These are phyloP conservation scores for Neovahlkampfia damariscottae DNA, from an alignment of 78 protist genomes.

Conservation along the genomic window DNA sequence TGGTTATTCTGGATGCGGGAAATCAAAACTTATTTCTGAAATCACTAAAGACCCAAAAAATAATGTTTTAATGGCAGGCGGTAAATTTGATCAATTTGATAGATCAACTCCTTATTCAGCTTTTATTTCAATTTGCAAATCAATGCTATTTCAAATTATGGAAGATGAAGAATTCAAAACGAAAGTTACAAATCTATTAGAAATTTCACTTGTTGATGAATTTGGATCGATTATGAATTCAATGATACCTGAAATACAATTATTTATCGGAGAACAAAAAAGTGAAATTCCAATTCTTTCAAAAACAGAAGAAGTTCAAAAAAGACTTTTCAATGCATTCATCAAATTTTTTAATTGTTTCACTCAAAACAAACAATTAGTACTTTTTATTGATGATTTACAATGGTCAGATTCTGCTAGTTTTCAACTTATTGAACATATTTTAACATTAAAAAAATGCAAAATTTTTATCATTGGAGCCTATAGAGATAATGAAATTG, in stretches of 20 bases:
- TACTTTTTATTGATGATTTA: not conserved
- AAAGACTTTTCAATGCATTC: not conserved
- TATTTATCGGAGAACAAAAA: not conserved
- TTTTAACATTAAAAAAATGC: not conserved
- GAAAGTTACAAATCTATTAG: not conserved
- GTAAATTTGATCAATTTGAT: not conserved
- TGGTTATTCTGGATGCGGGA: not conserved
- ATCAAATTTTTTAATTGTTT: not conserved
- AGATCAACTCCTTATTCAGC: not conserved
- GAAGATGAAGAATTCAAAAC: not conserved
- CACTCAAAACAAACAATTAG: not conserved
- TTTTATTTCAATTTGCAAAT: not conserved
- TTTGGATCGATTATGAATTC: not conserved
- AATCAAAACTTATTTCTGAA: not conserved
- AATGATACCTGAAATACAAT: not conserved
- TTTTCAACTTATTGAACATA: not conserved
- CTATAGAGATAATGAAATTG: not conserved
- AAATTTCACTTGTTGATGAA: not conserved
- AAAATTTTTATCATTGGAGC: not conserved
- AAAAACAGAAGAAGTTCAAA: not conserved
- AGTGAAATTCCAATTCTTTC: not conserved
- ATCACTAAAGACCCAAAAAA: not conserved
- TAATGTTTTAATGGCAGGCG: not conserved
- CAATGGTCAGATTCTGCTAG: not conserved
- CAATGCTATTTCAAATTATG: not conserved